phyloP scores from a whole-genome alignment of 2,329 filamentous ascomycete genomes.

The Cladosporium sp. region DNA sequence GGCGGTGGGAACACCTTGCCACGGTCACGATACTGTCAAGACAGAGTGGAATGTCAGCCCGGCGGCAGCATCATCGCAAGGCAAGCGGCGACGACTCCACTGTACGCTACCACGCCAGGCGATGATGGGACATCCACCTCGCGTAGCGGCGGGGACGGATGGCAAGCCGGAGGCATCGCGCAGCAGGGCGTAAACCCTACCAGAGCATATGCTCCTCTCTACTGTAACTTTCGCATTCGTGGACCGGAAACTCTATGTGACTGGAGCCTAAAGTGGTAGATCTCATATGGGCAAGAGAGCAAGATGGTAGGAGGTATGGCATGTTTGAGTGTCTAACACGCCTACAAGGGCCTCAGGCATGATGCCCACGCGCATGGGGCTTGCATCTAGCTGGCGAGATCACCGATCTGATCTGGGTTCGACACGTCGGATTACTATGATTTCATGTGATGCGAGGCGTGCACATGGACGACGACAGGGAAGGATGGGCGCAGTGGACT shows the following conservation, averaged over 20 bases:
- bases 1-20: slow-evolving; percentile 14
- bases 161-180: slow-evolving; percentile 5
- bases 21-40: not conserved
- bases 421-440: not conserved
- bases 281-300: not conserved
- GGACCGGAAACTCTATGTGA: not conserved
- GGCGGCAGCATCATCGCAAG: not conserved
- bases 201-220: not conserved
- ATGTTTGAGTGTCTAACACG: not conserved
- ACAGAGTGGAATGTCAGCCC: slow-evolving; percentile 6
- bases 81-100: not conserved
- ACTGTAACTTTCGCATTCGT: not conserved
- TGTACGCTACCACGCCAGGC: too few species aligned
- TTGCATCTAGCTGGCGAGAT: not conserved
- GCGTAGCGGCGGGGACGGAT: not conserved
- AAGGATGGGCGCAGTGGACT: not conserved
- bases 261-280: not conserved
- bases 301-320: not conserved
- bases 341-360: not conserved
- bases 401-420: not conserved
- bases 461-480: not conserved
- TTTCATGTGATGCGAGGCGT: not conserved
- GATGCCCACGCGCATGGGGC: not conserved
- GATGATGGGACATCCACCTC: not conserved
- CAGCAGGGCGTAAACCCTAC: not conserved